Evolutionary conservation across 1,139 yeast genomes (phyloP), one percentile per base, ranked within the genome.

Genomic region (Spencermartinsiella ligniputridi): DNA sequence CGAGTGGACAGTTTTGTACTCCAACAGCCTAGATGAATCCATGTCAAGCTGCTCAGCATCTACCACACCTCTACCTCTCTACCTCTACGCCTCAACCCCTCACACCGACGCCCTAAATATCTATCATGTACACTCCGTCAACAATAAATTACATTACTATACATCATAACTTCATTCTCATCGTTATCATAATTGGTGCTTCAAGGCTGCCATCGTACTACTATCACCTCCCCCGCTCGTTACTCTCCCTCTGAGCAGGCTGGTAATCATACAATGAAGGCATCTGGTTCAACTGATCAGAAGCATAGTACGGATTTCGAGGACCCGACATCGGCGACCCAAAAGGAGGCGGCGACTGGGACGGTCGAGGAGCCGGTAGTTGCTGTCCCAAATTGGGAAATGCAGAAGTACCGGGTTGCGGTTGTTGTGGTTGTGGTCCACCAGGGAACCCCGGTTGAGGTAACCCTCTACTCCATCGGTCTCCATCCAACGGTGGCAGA

Each of bases 401-500:
- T 3, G 3, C 29, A 13, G 17, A 19, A 12, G 16, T 24, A 15
- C 18, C 29, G 3, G 12, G 29, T 24, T 17, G 41, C 36, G 15
- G 41, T 30, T 39, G 41, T 15, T 27, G 32, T 15, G 18, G 35
- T 21, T 42, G 39, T 2, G 41, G 39, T 34, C 27, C 19, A 29
- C 30, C 20, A n/a, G 25, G 25, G 9, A 8, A 11, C 11, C 25
- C 25, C 12, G 32, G 32, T 5, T 9, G 32, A 8, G 49, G 34
- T 15, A 40, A 42, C 2, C 45, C 44, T 38, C 37, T 18, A 20
- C 32, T 34, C 43, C 40, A 40, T 19, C 34, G 21, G 29, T 13
- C 34, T 3, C 21, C 35, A 15, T 35, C 41, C 24, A 48, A 35
- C 27, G 51, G 51, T 18, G 51, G 51, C 11, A 48, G 42, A 20